Evolutionary conservation across 169 alveolate genomes (phyloP), one percentile per base, ranked within the genome.

Genomic region (Plasmodium berghei): DNA sequence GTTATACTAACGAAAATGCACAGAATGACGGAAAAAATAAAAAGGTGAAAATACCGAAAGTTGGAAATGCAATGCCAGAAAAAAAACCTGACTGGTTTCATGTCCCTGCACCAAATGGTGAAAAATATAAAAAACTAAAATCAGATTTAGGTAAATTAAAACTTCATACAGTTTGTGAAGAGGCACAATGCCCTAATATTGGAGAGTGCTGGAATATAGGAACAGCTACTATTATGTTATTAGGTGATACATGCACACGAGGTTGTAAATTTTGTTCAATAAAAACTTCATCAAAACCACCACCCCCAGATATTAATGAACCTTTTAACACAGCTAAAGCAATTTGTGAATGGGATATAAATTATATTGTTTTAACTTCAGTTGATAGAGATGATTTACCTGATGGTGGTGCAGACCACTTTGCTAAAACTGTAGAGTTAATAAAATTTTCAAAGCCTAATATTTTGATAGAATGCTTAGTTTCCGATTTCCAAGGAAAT

Each of bases 191-290:
- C 62, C 96, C 96, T 9, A 93, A 93, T 75, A 89, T 93, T 20
- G 95, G 95, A 1, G 96, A 93, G 73, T 93, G 96, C 61, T 93
- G 96, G 96, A 88, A 91, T 66, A 94, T 92, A 6, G 96, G 96
- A 59, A 93, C 96, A 1, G 96, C 96, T 22, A 93, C 96, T 2
- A 73, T 93, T 16, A 93, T 93, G 95, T 72, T 93, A 24, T 64
- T 93, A 71, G 96, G 96, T 6, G 96, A 93, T 63, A 93, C 96
- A 1, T 93, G 96, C 73, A 93, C 96, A 40, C 61, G 96, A 54
- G 96, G 95, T 45, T 93, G 96, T 74, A 83, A 90, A 26, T 93
- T 93, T 59, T 93, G 96, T 46, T 91, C 95, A 1, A 87, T 93
- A 24, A 93, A 93, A 66, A 93, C 96, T 5, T 67, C 93, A 42